Evolutionary conservation across 352 stramenopile genomes (phyloP).

Genomic region (Phytophthora niederhauseri): DNA sequence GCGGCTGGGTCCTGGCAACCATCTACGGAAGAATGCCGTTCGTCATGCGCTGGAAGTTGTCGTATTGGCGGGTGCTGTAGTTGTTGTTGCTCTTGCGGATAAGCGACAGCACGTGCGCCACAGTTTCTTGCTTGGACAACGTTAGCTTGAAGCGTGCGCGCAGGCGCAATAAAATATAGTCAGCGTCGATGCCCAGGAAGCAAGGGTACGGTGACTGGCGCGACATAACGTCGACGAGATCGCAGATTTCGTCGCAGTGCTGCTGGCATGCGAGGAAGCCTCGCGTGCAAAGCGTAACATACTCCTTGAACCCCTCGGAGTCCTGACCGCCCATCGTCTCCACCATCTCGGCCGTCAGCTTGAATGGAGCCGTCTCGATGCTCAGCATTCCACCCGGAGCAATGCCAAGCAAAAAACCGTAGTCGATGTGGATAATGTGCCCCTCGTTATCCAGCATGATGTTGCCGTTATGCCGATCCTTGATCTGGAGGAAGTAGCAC

Average conservation of each 20-base stretch:
- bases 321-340: constrained; percentile 96
- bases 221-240: constrained; percentile 98
- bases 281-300: constrained; percentile 97
- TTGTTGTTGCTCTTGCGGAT: constrained; percentile 94
- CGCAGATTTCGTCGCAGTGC: constrained; percentile 95
- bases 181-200: constrained; percentile 89
- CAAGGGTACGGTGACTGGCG: constrained; percentile 97
- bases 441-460: constrained; percentile 99
- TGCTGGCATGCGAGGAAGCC: constrained; percentile 97
- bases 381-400: constrained; percentile 98
- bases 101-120: constrained; percentile 90
- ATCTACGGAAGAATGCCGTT: constrained; percentile 91
- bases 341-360: constrained; percentile 99
- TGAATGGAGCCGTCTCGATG: constrained; percentile 99
- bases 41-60: constrained; percentile 95
- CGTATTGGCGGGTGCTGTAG: constrained; percentile 94
- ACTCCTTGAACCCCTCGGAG: constrained; percentile 95
- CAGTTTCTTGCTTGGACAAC: constrained; percentile 89
- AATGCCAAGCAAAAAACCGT: constrained; percentile 99
- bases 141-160: constrained; percentile 89
- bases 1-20: constrained; percentile 2
- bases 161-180: constrained; percentile 88
- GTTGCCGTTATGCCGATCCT: constrained; percentile 99
- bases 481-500: constrained; percentile 98
- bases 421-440: constrained; percentile 99